Evolutionary conservation across 108 stramenopile genomes (phyloP), one percentile per base, ranked within the genome.

Genomic region (Cyclotella cryptica): DNA sequence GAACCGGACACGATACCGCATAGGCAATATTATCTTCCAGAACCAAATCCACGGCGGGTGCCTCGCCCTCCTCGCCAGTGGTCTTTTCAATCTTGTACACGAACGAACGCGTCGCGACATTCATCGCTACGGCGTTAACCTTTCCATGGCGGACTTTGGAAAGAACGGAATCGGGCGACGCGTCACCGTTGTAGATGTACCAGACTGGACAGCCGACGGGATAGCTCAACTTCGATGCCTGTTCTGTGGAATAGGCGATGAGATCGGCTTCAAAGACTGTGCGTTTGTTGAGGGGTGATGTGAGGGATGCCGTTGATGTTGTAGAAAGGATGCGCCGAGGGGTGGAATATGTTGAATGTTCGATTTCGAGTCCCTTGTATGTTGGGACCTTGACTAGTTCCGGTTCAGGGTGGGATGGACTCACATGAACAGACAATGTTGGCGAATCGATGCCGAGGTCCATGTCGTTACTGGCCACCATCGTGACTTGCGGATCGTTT

Each of bases 141-240:
- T 39, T 61, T 12, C 60, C 60, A 21, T n/a, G 15, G 35, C 60
- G 60, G 19, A 61, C 60, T 21, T 61, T 13, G 13, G 29, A 19
- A 15, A 61, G 35, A 15, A 39, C 2, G 30, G 29, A 13, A n/a
- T 61, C 60, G 13, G 29, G 3, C 7, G 11, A 12, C 1, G 0
- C 12, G 30, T 61, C 35, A 30, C 11, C n/a, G 35, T 61, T 21
- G 60, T 61, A 61, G 4, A 2, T 61, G 35, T 61, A 61, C 60
- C 60, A 61, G 12, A 61, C 60, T 11, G 60, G 60, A 39, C 60
- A 61, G 29, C 60, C 60, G 19, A 61, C 60, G 15, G 60, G 60
- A 39, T 19, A 61, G 60, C 15, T 39, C n/a, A 61, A n/a, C 35
- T 61, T 61, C 29, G 19, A 19, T 35, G 60, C 35, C 35, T 61